These are phyloP conservation scores for Vanrija sp. DNA, from an alignment of 1,284 basidiomycete genomes.

Conservation along the genomic window DNA sequence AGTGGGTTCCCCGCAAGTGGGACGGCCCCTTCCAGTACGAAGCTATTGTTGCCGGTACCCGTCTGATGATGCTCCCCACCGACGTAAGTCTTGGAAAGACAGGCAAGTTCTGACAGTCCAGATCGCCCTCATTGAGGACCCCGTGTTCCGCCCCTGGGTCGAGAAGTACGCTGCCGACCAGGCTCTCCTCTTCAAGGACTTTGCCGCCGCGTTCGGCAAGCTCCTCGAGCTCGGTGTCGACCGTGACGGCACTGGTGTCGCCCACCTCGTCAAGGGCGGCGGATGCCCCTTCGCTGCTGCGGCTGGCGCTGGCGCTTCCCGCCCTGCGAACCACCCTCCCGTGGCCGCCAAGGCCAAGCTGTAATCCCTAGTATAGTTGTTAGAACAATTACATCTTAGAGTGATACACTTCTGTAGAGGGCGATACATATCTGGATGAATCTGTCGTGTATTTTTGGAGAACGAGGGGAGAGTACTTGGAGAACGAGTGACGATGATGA, in stretches of 20 bases:
- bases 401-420: too few relatives aligned
- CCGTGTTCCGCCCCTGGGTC: conserved; percentile 49
- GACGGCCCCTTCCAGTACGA: conserved; percentile 53
- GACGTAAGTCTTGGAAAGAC: conserved; percentile 33
- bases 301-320: conserved; percentile 3
- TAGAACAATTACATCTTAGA: not conserved
- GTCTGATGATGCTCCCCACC: conserved; percentile 58
- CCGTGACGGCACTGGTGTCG: conserved; percentile 46
- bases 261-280: conserved; percentile 41
- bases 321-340: conserved; percentile 1
- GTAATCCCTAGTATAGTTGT: not conserved
- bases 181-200: conserved; percentile 56
- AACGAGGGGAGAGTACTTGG: too few relatives aligned
- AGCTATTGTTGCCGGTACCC: conserved; percentile 50
- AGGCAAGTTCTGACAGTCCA: conserved; percentile 19
- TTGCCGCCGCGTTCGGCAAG: conserved; percentile 50
- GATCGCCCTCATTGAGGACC: conserved; percentile 50
- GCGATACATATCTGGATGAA: too few relatives aligned
- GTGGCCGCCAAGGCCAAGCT: conserved; percentile 5
- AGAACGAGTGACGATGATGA: too few relatives aligned
- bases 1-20: conserved; percentile 56
- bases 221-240: conserved; percentile 52
- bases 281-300: conserved; percentile 45
- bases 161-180: conserved; percentile 55
- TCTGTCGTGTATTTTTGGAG: too few relatives aligned